Percentiles rank a stretch among this genome's conserved stretches.
Evolutionary conservation across 2,329 filamentous ascomycete genomes (phyloP).

Genomic region (Dactylellina parvicollis): DNA sequence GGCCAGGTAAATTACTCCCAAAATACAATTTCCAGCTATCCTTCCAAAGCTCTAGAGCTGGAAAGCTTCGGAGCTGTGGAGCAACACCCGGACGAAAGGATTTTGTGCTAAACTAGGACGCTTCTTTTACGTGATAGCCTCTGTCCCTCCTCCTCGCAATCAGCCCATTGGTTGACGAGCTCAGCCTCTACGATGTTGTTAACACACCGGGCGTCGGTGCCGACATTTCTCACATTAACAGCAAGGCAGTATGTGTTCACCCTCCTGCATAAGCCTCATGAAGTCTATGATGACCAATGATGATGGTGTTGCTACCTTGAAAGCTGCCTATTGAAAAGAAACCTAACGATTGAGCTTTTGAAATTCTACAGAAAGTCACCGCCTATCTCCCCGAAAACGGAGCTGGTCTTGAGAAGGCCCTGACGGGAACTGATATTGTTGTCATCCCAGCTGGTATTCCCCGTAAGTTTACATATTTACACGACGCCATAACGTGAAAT

Average conservation of each 20-base stretch:
- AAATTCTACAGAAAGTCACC: constrained; percentile 73
- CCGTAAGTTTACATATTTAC: constrained; percentile 70
- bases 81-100: constrained; percentile 26
- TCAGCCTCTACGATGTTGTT: constrained; percentile 98
- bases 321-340: constrained; percentile 56
- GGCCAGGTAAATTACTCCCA: constrained; percentile 77
- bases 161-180: constrained; percentile 85
- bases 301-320: not conserved
- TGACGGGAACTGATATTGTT: constrained; percentile 93
- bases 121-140: constrained; percentile 69
- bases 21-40: constrained; percentile 9
- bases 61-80: constrained; percentile 17
- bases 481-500: not conserved
- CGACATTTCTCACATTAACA: constrained; percentile 97
- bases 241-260: constrained; percentile 74
- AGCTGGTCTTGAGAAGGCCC: constrained; percentile 83
- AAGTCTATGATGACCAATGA: constrained; percentile 25
- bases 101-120: constrained; percentile 16
- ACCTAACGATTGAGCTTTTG: constrained; percentile 12
- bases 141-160: constrained; percentile 96
- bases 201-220: constrained; percentile 96
- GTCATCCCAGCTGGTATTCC: constrained; percentile 98
- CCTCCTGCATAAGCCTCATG: no score
- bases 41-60: constrained; percentile 10
- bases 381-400: constrained; percentile 87